Base-by-base conservation (phyloP, 2,329 filamentous ascomycete genomes). In the Dothistroma pini region DNA sequence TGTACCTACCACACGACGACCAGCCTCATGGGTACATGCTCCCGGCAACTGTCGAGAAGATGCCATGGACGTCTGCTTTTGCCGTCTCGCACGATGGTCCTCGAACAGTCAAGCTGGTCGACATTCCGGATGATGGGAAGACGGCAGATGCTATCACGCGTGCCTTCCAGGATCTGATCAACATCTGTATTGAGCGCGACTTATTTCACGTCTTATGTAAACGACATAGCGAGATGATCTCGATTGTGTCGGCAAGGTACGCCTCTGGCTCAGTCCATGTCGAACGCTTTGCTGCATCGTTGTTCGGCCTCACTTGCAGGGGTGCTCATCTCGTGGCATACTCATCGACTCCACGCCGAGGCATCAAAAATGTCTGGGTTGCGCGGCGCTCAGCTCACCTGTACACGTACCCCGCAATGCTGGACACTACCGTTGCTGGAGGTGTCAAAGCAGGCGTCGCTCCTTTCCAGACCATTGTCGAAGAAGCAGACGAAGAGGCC, bases 351-450 rank as follows among this genome's bases (percentile, higher is more conserved):
- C 69, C 75, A 2, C 75, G 68, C 41, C 87, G 86, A 22, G 25
- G 19, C 16, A 55, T 59, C 38, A 29, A 29, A 0, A 68, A 75
- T 2, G 80, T 97, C 48, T 97, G 95, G 93, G 84, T 96, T 1
- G 89, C 93, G 2, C 84, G 87, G 52, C 83, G 93, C 9, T 84
- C 91, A 11, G 80, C 80, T 56, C 84, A 81, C 63, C 97, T 97
- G 79, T 86, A 89, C 66, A 96, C 91, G 0, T 99, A 92, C 71
- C 88, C 89, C 0, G 83, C 88, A 25, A 92, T 96, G 80, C 81
- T 97, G 62, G 95, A 97, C 75, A 97, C 97, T 74, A 91, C 91
- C 0, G 93, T 96, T 3, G 95, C 92, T 0, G 90, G 90, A 1
- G 90, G 91, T 0, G 86, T 97, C 66, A 87, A 89, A 74, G 89